These are phyloP conservation scores for Malus hybrid DNA, from an alignment of 331 rosid genomes.

Conservation along the genomic window DNA sequence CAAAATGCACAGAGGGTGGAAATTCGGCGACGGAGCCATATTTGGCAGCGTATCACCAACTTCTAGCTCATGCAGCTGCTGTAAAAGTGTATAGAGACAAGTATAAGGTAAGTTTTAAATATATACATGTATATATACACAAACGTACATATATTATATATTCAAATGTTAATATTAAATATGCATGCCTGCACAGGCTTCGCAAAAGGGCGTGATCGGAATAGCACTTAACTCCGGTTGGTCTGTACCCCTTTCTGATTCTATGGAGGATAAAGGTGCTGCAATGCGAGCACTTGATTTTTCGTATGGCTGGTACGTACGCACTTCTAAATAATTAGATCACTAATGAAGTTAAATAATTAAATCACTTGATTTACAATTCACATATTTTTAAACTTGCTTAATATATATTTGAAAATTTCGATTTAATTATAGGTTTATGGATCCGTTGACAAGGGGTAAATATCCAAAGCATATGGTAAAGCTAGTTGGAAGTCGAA, in stretches of 20 bases:
- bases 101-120: conserved; percentile 3
- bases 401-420: not conserved
- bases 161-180: not conserved
- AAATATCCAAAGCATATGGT: conserved; percentile 1
- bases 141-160: not conserved
- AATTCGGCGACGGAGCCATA: conserved; percentile 26
- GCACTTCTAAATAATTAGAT: not conserved
- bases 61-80: conserved; percentile 19
- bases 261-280: not conserved
- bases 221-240: conserved; percentile 1
- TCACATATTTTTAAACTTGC: too few relatives aligned
- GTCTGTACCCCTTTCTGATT: conserved; percentile 1
- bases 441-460: conserved; percentile 8
- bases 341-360: too few relatives aligned
- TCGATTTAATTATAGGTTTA: not conserved
- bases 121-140: not conserved
- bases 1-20: conserved; percentile 7
- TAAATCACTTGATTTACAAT: too few relatives aligned
- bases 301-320: conserved; percentile 1
- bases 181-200: not conserved
- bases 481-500: not conserved
- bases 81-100: conserved; percentile 5
- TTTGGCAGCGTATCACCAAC: conserved; percentile 2
- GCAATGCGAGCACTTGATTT: conserved; percentile 6
- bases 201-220: conserved; percentile 22